phyloP scores from a whole-genome alignment of 1,139 yeast genomes.

The Waltiozyma sp. region DNA sequence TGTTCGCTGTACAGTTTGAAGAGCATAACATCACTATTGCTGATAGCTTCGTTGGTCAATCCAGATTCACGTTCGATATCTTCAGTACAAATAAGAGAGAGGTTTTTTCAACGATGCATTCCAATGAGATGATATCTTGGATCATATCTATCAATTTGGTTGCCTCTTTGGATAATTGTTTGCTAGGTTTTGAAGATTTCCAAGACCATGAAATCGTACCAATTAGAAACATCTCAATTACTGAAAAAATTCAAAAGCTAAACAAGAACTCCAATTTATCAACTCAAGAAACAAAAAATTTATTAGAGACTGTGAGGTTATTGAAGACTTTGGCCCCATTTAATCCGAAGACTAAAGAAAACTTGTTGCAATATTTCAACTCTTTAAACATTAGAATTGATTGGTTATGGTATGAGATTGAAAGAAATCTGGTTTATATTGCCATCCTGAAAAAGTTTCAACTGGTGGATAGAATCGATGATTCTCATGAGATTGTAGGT shows the following conservation, averaged over 20 bases:
- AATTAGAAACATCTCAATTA: constrained; percentile 15
- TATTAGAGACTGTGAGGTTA: constrained; percentile 28
- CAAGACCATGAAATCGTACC: constrained; percentile 17
- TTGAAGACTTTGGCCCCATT: constrained; percentile 41
- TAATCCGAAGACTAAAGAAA: constrained; percentile 37
- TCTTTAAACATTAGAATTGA: constrained; percentile 39
- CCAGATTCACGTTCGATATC: constrained; percentile 20
- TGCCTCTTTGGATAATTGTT: constrained; percentile 38
- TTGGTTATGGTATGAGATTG: constrained; percentile 42
- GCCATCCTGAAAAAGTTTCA: constrained; percentile 22
- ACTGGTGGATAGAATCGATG: not conserved
- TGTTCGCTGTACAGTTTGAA: constrained; percentile 21
- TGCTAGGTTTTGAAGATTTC: constrained; percentile 11
- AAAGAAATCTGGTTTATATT: constrained; percentile 31
- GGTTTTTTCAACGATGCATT: constrained; percentile 20
- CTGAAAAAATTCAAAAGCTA: constrained; percentile 24
- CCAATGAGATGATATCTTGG: constrained; percentile 41
- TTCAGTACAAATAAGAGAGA: constrained; percentile 28
- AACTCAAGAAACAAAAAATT: constrained; percentile 25
- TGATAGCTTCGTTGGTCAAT: not conserved
- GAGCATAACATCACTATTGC: constrained; percentile 1
- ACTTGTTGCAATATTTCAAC: constrained; percentile 32
- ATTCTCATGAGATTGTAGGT: not conserved
- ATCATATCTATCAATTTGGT: constrained; percentile 42
- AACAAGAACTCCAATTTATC: constrained; percentile 23